Conservation (phyloP, 176 grass and related monocot genomes). For the Aegilops umbellulata region DNA sequence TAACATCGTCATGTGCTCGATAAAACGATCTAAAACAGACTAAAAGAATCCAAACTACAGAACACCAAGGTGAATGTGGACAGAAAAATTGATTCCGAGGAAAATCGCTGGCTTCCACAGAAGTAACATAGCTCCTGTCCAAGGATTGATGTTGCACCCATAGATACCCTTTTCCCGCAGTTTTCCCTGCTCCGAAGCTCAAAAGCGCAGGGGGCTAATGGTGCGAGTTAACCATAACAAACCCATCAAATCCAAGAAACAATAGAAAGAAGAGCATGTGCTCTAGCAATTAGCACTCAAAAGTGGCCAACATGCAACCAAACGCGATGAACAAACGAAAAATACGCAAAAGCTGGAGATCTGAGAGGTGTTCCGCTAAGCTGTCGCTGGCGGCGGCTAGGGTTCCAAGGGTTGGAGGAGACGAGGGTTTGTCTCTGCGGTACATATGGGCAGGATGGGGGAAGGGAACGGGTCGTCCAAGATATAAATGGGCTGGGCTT, state of each 20-base stretch:
- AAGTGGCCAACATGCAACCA: background rate
- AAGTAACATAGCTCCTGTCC: constrained; percentile 22
- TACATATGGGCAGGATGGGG: background rate
- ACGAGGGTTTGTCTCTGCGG: background rate
- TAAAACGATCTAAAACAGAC: background rate
- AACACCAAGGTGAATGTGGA: constrained; percentile 18
- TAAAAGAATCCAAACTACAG: background rate
- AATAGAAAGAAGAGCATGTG: background rate
- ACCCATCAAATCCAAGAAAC: background rate
- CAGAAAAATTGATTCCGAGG: constrained; percentile 35
- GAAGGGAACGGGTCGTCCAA: background rate
- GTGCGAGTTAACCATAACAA: constrained; percentile 27
- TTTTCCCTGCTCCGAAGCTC: constrained; percentile 40
- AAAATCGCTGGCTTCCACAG: constrained; percentile 30
- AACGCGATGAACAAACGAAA: background rate
- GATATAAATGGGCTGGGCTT: background rate
- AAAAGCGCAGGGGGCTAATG: constrained; percentile 60
- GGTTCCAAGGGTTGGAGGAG: background rate
- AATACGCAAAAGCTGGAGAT: background rate
- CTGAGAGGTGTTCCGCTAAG: no score
- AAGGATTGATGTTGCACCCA: constrained; percentile 54
- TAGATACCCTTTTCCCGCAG: constrained; percentile 39
- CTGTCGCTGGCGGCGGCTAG: background rate
- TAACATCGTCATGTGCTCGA: background rate
- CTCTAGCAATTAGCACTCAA: background rate